Base-by-base conservation (phyloP, 768 basidiomycete species). In the Russula virescens region DNA sequence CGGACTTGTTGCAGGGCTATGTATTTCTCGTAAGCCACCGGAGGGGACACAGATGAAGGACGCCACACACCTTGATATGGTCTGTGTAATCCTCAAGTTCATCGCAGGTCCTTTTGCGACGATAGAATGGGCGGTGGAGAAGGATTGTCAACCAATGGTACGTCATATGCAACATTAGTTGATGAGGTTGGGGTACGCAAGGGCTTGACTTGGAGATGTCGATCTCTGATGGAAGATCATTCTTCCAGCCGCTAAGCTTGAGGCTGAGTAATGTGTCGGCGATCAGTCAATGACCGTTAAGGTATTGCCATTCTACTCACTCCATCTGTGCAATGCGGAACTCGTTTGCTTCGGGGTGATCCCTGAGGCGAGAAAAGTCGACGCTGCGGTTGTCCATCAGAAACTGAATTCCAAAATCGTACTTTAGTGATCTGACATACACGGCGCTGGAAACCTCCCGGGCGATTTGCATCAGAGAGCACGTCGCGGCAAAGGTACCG, bases 41-140 rank as follows among this genome's bases (percentile, higher is more conserved):
- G 21, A n/a, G 21, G 26, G 21, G 6, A 55, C n/a, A 19, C 19
- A 46, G 8, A 35, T 7, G 5, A 9, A 13, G 38, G 21, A 21
- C 26, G 18, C 7, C 14, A 13, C 61, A 3, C n/a, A 66, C 67
- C 61, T 66, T 66, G 7, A 63, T 40, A 53, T 68, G 67, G 26
- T 68, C 67, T 45, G 55, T 43, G 25, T 55, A 43, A 21, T 28
- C 47, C 16, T 53, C 51, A 13, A 40, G 43, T 43, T 67, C 64
- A 10, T 59, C 53, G 35, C 8, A 49, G 34, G 54, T 56, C 62
- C 62, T 34, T 26, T 43, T 55, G 3, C 65, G 65, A 18, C 67
- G 67, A 46, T 66, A 68, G 56, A 60, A 68, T 14, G 67, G 67
- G 1, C 67, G 67, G 11, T 68, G 67, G 45, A 68, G 61, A 31